Base-by-base conservation (phyloP, 2,329 filamentous ascomycete genomes). In the Verticillium tricorpus region DNA sequence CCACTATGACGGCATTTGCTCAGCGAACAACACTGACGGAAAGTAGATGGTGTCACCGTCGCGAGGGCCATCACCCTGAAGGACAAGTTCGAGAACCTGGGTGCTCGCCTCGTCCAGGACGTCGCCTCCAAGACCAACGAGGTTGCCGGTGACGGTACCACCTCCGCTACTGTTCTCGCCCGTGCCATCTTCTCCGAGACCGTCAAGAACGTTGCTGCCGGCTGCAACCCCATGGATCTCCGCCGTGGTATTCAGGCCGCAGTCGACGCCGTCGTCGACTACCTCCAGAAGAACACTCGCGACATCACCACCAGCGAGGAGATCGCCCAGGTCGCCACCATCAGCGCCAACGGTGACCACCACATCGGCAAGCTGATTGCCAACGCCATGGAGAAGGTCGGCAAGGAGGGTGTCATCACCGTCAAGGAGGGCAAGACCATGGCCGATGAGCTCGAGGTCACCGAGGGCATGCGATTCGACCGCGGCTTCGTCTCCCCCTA, bases 371-470 rank as follows among this genome's bases (percentile, higher is more conserved):
- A 92, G 81, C 87, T 99, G 75, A 95, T 99, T 77, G 93, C 95
- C 75, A 97, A 89, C 76, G 95, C 95, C 70, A 99, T 99, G 95
- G 95, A 99, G 87, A 97, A 96, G 87, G 95, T 99, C 67, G 95
- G 95, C 80, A 99, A 99, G 87, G 95, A 99, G 84, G 95, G 95
- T 85, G 95, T 99, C 74, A 99, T 99, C 78, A 99, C 95, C 63
- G 94, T 98, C 75, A 99, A 99, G 90, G 95, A 99, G 86, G 95
- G 95, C 77, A 99, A 98, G 90, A 98, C 95, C 64, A 89, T 96
- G 75, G 88, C 91, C 72, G 95, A 99, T 71, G 95, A 99, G 87
- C 90, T 99, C 61, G 95, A 99, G 83, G 89, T 99, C 65, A 99
- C 95, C 63, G 95, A 99, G 89, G 95, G 95, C 77, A 99, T 99